A percentile compares a stretch with the other conserved stretches of the same genome.
Conservation (phyloP, 2,329 filamentous ascomycete species). For the Neurospora crassa region DNA sequence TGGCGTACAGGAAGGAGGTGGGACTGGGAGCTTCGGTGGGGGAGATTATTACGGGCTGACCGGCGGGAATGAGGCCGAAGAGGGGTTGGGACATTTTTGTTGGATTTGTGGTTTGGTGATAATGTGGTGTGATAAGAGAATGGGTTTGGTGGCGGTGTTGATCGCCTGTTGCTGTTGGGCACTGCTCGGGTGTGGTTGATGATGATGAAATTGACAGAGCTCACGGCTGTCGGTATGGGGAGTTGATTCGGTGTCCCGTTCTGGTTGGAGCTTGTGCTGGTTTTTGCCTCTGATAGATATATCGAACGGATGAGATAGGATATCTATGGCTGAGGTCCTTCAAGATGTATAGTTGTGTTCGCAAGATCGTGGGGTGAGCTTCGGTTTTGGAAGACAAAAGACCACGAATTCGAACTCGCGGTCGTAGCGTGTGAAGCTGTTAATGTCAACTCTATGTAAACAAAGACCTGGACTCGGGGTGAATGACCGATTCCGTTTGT, state of each 20-base stretch:
- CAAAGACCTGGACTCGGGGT: background rate
- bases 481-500: background rate
- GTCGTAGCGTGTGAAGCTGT: background rate
- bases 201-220: background rate
- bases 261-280: background rate
- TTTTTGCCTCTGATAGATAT: background rate
- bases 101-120: background rate
- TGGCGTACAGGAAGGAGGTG: conserved; percentile 47
- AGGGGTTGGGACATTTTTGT: conserved; percentile 35
- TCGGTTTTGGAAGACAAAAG: background rate
- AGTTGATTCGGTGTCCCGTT: background rate
- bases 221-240: background rate
- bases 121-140: background rate
- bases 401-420: background rate
- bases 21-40: conserved; percentile 44
- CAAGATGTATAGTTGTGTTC: background rate
- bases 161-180: background rate
- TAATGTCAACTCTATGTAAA: background rate
- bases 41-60: conserved; percentile 45
- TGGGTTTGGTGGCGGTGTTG: too few relatives aligned
- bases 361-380: background rate
- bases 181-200: background rate
- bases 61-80: conserved; percentile 52
- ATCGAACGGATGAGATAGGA: background rate
- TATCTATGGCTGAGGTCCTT: background rate